Base-by-base conservation (phyloP, 345 rosid genomes). In the Bruguiera parviflora region DNA sequence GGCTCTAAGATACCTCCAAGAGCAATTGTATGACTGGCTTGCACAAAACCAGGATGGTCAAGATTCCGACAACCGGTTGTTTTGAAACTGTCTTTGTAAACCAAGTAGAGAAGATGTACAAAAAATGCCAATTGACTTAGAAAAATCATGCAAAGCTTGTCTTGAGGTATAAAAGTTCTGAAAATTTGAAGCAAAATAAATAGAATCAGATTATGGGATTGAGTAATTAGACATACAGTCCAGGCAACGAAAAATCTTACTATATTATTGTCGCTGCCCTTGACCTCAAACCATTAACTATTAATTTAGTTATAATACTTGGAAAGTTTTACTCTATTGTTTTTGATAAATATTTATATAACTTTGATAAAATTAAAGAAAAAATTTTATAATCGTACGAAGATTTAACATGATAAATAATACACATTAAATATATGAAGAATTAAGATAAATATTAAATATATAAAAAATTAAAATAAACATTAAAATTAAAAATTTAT, bases 31-130 rank as follows among this genome's bases (percentile, higher is more conserved):
- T 32, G 11, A 22, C 46, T 51, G 24, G 25, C n/a, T 71, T 71
- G 74, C 27, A 71, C 68, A 53, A 63, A 71, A 20, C 67, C 74
- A 53, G 68, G 67, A 39, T 68, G 63, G 0, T 51, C 13, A 29
- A 63, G 52, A 53, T 71, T 62, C 68, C 29, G 53, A 51, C 74
- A 63, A 8, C 63, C 63, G 3, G 63, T 39, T 11, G 61, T 3
- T n/a, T 2, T 7, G 28, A 29, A 32, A 13, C n/a, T 24, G n/a
- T 66, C 70, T 20, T 51, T 57, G 37, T 7, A 35, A 21, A 35
- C 8, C 24, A 53, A 7, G 24, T 5, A n/a, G 4, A 53, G 2
- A 27, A 27, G 28, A 27, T 21, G 27, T 53, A 53, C 39, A 35
- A 0, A 35, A 35, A 6, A 35, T 35, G 39, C 39, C 8, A 35